Conservation (phyloP, 2,329 filamentous ascomycete genomes). For the Beauveria scarabaeidicola region DNA sequence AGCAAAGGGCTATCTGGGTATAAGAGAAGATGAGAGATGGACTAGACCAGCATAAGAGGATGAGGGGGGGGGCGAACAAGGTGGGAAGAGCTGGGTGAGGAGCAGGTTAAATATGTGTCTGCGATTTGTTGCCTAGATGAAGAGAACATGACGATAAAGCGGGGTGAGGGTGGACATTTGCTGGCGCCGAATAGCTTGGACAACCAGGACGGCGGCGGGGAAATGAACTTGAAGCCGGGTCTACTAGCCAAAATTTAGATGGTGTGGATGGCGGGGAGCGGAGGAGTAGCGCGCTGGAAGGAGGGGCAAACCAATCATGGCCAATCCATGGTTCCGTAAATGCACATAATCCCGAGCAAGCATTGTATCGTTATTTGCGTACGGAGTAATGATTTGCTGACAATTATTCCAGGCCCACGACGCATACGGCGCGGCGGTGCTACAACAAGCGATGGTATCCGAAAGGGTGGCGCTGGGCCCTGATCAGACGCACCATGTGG, state of each 20-base stretch:
- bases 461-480: not conserved
- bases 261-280: not conserved
- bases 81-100: not conserved
- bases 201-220: not conserved
- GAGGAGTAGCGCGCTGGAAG: not conserved
- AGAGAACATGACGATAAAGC: slow-evolving; percentile 6
- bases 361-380: not conserved
- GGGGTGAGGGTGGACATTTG: not conserved
- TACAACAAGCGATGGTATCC: slow-evolving; percentile 6
- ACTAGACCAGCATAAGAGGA: not conserved
- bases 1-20: slow-evolving; percentile 16
- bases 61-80: not conserved
- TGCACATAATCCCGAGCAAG: no score
- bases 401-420: not conserved
- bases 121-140: not conserved
- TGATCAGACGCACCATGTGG: not conserved
- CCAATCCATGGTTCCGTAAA: no score
- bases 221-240: not conserved
- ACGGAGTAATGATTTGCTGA: not conserved
- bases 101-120: slow-evolving; percentile 8
- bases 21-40: slow-evolving; percentile 10
- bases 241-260: no score
- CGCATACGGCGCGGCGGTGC: not conserved
- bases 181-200: slow-evolving; percentile 3
- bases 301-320: not conserved